Conservation (phyloP, 352 stramenopile species). For the Pythium plurisporium region DNA sequence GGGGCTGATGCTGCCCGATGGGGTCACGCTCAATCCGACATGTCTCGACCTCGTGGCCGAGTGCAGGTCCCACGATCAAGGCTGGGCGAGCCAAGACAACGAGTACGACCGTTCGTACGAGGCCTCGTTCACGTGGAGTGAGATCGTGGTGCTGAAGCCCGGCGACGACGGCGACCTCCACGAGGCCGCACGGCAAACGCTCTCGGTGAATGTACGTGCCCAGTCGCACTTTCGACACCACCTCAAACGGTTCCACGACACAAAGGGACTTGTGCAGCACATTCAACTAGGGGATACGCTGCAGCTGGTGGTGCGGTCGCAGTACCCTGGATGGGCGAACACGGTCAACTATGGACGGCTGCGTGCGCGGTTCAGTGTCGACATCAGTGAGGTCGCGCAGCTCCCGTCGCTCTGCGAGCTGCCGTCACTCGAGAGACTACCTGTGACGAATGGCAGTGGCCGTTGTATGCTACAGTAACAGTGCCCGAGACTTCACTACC, state of each 20-base stretch:
- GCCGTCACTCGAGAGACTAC: background rate
- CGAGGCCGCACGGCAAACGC: conserved; percentile 25
- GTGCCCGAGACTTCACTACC: background rate
- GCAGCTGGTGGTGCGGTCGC: conserved; percentile 51
- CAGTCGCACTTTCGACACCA: conserved; percentile 46
- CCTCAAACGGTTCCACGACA: conserved; percentile 40
- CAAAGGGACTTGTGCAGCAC: conserved; percentile 26
- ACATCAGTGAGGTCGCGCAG: conserved; percentile 11
- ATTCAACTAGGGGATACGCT: conserved; percentile 42
- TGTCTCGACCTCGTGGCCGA: conserved; percentile 48
- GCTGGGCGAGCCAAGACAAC: conserved; percentile 41
- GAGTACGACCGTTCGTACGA: conserved; percentile 55
- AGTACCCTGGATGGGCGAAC: conserved; percentile 65
- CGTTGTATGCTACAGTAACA: background rate
- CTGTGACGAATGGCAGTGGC: background rate
- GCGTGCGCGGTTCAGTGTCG: conserved; percentile 27
- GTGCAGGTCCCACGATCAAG: conserved; percentile 65
- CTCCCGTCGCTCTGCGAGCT: background rate
- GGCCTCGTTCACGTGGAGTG: conserved; percentile 55
- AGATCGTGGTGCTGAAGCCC: conserved; percentile 42
- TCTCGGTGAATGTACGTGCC: conserved; percentile 55
- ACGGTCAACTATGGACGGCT: conserved; percentile 48
- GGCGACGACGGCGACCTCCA: conserved; percentile 5
- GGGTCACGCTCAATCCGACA: conserved; percentile 30
- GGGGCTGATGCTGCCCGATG: conserved; percentile 33